Conservation (phyloP, 495 filamentous ascomycete species). For the Daldinia bambusicola region DNA sequence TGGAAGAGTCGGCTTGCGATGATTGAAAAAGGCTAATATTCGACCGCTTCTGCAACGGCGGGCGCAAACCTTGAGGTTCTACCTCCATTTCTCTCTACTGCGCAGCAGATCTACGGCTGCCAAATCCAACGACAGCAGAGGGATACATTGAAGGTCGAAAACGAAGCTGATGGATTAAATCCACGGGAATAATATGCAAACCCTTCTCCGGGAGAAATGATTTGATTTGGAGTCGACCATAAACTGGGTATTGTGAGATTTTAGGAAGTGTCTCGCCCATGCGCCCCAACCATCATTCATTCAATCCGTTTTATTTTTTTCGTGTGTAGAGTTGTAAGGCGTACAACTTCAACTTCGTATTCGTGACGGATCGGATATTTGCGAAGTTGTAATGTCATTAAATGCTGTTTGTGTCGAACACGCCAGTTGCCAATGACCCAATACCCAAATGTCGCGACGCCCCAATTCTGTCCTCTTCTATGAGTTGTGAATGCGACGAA, state of each 20-base stretch:
- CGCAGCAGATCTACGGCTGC: conserved; percentile 47
- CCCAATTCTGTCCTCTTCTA: conserved; percentile 28
- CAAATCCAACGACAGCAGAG: conserved; percentile 22
- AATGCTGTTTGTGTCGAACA: conserved; percentile 2
- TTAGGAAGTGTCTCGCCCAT: conserved; percentile 28
- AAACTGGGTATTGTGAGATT: background rate
- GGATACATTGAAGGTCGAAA: conserved; percentile 47
- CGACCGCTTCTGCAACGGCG: conserved; percentile 40
- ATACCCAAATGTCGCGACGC: conserved; percentile 23
- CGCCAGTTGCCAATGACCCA: conserved; percentile 28
- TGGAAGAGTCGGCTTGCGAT: conserved; percentile 30
- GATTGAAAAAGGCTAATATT: conserved; percentile 39
- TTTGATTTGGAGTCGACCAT: background rate
- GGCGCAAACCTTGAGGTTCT: conserved; percentile 36
- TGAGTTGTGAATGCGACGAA: conserved; percentile 39
- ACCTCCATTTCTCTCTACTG: conserved; percentile 50
- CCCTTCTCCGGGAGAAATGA: background rate
- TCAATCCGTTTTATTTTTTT: conserved; percentile 1
- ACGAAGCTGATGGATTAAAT: conserved; percentile 23
- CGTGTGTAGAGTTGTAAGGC: background rate
- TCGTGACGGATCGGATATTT: conserved; percentile 24
- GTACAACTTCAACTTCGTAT: conserved; percentile 19
- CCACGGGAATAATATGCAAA: background rate
- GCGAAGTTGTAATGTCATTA: background rate
- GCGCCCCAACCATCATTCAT: conserved; percentile 25